Base-by-base conservation (phyloP, 1,139 yeast species). In the Arxiozyma telluris region DNA sequence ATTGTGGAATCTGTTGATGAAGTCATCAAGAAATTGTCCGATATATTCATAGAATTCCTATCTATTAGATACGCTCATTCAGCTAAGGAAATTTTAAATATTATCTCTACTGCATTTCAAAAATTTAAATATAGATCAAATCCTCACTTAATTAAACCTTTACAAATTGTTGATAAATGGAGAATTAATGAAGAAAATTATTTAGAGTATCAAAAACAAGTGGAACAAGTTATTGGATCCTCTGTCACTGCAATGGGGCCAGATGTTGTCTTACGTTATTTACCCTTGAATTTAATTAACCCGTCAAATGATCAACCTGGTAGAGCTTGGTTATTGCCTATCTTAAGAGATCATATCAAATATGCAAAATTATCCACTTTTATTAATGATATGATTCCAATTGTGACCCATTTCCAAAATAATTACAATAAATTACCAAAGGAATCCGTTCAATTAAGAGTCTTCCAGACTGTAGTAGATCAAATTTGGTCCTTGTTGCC, bases 401-500 rank as follows among this genome's bases (percentile, higher is more conserved):
- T 83, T 49, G 80, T 81, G 49, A 80, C 79, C 43, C 74, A 79
- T 57, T 87, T 91, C 51, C 71, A 76, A 38, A 67, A 73, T 47
- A 73, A 70, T 55, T 63, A 64, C 39, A 64, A 61, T 27, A 55
- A 62, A 8, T 64, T 72, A 42, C 70, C 73, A 23, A 73, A 76
- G 52, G 81, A 80, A 51, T 81, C 90, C 1, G 76, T 85, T 60
- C 86, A 87, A 65, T 72, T 74, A 56, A 91, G 89, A 70, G 81
- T 91, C 53, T 87, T 86, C 66, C 80, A 82, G 63, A 91, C 98
- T 1, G 81, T 93, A 53, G 74, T 87, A 49, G 96, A 88, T 66
- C 99, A 93, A 75, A 77, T 90, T 50, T 91, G 98, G 97, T 83
- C 96, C 1, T 76, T 91, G 57, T 74, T 93, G 57, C 97, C 98